Base-by-base conservation (phyloP, 805 yeast species). In the Lipomyces chichibuensis region DNA sequence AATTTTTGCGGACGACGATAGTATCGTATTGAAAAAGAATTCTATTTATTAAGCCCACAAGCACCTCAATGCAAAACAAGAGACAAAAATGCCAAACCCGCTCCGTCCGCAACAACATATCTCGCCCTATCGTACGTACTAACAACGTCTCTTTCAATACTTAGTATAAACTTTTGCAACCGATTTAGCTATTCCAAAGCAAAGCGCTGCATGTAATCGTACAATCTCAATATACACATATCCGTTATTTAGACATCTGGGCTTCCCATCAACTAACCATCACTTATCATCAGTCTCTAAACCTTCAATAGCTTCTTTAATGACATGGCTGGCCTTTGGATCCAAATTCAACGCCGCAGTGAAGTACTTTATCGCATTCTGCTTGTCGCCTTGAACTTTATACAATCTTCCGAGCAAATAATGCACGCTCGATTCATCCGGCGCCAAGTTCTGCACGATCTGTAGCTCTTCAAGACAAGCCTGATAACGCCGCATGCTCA, bases 361-460 rank as follows among this genome's bases (percentile, higher is more conserved):
- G 72, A 91, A 91, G 74, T 91, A 94, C 71, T 86, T 87, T 33
- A 94, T 84, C 0, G 99, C 98, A 70, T 84, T 87, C 72, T 85
- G 86, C 73, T 87, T 88, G 68, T 90, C 87, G 35, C 88, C 88
- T 70, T 89, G 85, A 37, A 88, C 84, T 73, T 88, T 90, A 82
- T 92, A 92, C 63, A 93, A 82, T 74, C 92, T 92, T 11, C 98
- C 99, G 57, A 95, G 80, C 54, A 93, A 79, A 77, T 90, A 92
- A 77, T 94, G 98, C 33, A 94, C 97, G 62, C 91, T 88, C 0
- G 97, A 96, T 76, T 94, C 98, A 76, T 94, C 96, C 0, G 99
- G 98, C 0, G 96, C 97, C 63, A 91, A 78, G 33, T 85, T 84
- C 70, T 85, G 86, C 63, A 95, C 83, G 58, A 83, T 82, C 74